Percentiles rank a stretch among this genome's conserved stretches.
These are phyloP conservation scores for Erodium maritimum DNA, from an alignment of 345 rosid species.

Conservation along the genomic window DNA sequence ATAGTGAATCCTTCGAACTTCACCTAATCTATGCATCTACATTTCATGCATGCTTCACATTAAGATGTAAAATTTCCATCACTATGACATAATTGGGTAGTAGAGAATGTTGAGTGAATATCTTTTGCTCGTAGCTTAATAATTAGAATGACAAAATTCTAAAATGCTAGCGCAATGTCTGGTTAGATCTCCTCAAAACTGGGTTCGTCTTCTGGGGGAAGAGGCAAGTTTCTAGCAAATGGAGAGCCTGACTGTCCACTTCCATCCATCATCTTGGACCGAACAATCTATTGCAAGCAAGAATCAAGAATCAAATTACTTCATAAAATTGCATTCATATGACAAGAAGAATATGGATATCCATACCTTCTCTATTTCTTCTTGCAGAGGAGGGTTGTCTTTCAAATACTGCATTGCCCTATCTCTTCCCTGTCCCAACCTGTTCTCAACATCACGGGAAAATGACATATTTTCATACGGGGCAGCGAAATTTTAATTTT, in stretches of 20 bases:
- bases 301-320: neutral
- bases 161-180: neutral
- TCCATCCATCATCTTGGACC: conserved; percentile 49
- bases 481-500: too few relatives aligned
- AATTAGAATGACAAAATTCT: neutral
- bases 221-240: conserved; percentile 18
- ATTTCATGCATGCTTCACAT: neutral
- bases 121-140: neutral
- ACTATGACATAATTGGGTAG: neutral
- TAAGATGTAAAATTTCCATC: neutral
- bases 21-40: too few relatives aligned
- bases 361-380: conserved; percentile 73
- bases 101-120: neutral
- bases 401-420: conserved; percentile 72
- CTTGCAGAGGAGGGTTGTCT: conserved; percentile 51
- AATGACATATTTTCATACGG: neutral
- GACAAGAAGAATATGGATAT: conserved; percentile 1
- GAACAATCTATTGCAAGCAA: conserved; percentile 34
- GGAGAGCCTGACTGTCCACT: conserved; percentile 27
- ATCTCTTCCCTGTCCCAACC: conserved; percentile 96
- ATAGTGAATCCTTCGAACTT: too few relatives aligned
- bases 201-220: conserved; percentile 31
- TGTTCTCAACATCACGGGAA: conserved; percentile 13
- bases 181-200: conserved; percentile 29
- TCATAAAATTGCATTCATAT: too few relatives aligned